Conservation (phyloP, 176 grass and related monocot species). For the Oryza punctata region DNA sequence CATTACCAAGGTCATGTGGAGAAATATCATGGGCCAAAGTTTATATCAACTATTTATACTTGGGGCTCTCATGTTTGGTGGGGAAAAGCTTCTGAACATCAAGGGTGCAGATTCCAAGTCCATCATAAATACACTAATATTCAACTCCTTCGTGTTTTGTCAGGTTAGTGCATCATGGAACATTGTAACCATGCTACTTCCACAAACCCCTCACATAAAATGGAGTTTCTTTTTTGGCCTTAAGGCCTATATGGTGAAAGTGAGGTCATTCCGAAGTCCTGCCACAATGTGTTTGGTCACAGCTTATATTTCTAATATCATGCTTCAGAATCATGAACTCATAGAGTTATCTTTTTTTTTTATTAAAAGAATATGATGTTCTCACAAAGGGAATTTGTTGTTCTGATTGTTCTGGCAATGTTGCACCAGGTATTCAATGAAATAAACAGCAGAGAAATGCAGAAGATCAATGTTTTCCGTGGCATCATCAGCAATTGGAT, state of each 20-base stretch:
- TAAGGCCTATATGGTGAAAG: background rate
- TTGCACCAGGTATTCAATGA: slow-evolving; percentile 85
- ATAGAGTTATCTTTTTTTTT: background rate
- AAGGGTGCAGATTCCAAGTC: slow-evolving; percentile 63
- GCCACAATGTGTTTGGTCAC: background rate
- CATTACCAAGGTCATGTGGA: slow-evolving; percentile 92
- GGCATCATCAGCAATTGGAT: slow-evolving; percentile 79
- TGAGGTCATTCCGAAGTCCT: background rate
- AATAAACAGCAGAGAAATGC: slow-evolving; percentile 95
- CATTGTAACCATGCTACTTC: background rate
- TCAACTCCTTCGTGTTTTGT: slow-evolving; percentile 99
- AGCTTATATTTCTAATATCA: background rate
- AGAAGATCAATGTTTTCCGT: slow-evolving; percentile 85
- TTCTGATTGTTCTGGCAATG: background rate
- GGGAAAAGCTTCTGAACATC: slow-evolving; percentile 68
- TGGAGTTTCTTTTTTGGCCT: background rate
- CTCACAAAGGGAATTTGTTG: background rate
- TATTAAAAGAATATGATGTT: too few species aligned
- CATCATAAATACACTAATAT: slow-evolving; percentile 84
- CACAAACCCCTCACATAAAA: background rate
- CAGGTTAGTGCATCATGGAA: slow-evolving; percentile 59
- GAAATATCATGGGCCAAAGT: slow-evolving; percentile 89
- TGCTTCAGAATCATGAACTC: background rate
- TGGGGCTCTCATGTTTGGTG: slow-evolving; percentile 72
- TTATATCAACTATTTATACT: slow-evolving; percentile 84